Evolutionary conservation across 441 rosid genomes (phyloP), one percentile per base, ranked within the genome.

Genomic region (Gossypium lobatum): DNA sequence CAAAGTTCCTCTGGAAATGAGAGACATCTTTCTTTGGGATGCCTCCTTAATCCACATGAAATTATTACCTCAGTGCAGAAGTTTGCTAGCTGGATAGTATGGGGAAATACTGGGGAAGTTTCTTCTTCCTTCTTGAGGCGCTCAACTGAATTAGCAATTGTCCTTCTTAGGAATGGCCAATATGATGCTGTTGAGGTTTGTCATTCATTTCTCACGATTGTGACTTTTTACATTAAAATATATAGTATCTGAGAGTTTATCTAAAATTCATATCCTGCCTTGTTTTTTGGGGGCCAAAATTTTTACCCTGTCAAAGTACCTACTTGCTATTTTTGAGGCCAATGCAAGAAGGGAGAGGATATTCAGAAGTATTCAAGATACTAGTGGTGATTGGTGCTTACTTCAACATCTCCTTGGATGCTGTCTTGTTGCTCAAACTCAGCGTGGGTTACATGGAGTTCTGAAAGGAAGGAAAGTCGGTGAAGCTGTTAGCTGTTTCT

Each of bases 341-440:
- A 91, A 85, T 84, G 83, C 83, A 64, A 86, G 77, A 76, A 85
- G 85, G 82, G 96, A 96, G 79, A 91, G 87, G 78, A 84, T 76
- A 73, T 93, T 83, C 83, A 86, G 85, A 84, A 87, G 89, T 75
- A 80, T 91, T 72, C 98, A 92, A 87, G 93, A 88, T 75, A 67
- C 72, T 72, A 85, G 81, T 54, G 93, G 95, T 77, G 88, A 89
- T 77, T 96, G 98, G 99, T 89, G 91, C 71, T 75, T 91, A 48
- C 91, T 91, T 80, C 97, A 96, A 78, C 98, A 96, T 86, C 95
- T 93, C 77, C 81, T 90, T 72, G 99, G 98, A 73, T 92, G 93
- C 78, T 92, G 97, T 88, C 83, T 89, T 81, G 95, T 96, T 75
- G 91, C 88, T 76, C 97, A 92, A 83, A 91, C 91, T 20, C 91